Evolutionary conservation across 2,329 filamentous ascomycete genomes (phyloP).

Genomic region (Helotiales sp.): DNA sequence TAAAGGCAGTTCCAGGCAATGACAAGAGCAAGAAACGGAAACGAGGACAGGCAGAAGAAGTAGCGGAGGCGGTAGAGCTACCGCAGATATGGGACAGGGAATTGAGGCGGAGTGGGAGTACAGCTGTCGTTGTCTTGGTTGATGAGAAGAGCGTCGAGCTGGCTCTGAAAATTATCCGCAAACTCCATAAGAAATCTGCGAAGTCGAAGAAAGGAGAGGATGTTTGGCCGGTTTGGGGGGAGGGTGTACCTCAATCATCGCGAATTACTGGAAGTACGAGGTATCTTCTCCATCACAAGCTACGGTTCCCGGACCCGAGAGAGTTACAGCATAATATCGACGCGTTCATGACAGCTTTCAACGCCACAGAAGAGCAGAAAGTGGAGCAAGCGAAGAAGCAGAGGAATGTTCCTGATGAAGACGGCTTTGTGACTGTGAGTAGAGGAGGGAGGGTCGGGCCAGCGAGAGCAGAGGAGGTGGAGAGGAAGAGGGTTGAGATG

Average conservation of each 20-base stretch:
- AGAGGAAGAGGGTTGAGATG: constrained; percentile 58
- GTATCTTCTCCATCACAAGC: constrained; percentile 64
- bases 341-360: constrained; percentile 83
- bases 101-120: constrained; percentile 71
- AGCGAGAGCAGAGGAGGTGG: constrained; percentile 70
- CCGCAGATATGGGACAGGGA: constrained; percentile 73
- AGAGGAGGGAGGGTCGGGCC: constrained; percentile 74
- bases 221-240: constrained; percentile 65
- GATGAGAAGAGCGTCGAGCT: constrained; percentile 77
- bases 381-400: constrained; percentile 61
- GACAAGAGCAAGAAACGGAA: constrained; percentile 51
- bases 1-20: not conserved
- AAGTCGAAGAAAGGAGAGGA: constrained; percentile 50
- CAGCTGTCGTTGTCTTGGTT: constrained; percentile 79
- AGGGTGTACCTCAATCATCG: constrained; percentile 46
- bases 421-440: constrained; percentile 92
- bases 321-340: constrained; percentile 75
- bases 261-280: constrained; percentile 55
- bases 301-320: constrained; percentile 68
- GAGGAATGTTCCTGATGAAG: constrained; percentile 83
- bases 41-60: constrained; percentile 53
- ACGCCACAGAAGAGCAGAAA: constrained; percentile 65
- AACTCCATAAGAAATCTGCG: constrained; percentile 53
- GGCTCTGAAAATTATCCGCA: constrained; percentile 72
- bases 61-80: constrained; percentile 66